Conservation (phyloP, 495 filamentous ascomycete species). For the Xylaria venustula region DNA sequence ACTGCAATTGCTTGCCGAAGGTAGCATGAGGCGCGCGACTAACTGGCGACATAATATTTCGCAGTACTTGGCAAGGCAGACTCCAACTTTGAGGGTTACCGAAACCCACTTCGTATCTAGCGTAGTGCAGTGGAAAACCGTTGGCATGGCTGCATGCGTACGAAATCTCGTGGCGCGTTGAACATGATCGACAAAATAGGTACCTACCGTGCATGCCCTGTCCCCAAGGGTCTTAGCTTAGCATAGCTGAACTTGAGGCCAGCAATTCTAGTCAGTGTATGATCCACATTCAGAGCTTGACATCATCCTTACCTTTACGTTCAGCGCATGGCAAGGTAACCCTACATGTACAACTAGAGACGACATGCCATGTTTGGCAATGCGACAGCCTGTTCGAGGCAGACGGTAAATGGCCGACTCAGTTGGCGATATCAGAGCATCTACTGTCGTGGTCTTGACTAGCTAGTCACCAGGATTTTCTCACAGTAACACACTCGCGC, state of each 20-base stretch:
- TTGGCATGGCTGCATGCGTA: background rate
- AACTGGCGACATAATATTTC: conserved; percentile 9
- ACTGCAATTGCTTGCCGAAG: conserved; percentile 1
- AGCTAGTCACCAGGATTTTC: too few species aligned
- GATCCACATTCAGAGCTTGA: background rate
- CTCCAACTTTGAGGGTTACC: conserved; percentile 4
- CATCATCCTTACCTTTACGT: background rate
- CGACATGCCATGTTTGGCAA: background rate
- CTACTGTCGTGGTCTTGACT: too few species aligned
- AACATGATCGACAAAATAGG: background rate
- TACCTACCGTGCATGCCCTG: background rate
- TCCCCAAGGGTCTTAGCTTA: background rate
- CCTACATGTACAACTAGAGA: background rate
- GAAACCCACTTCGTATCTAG: conserved; percentile 6
- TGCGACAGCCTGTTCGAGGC: too few species aligned
- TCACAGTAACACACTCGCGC: too few species aligned
- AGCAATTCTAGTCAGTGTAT: background rate
- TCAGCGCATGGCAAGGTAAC: background rate
- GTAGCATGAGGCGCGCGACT: background rate
- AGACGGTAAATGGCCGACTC: too few species aligned
- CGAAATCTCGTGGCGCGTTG: background rate
- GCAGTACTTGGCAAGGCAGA: conserved; percentile 15
- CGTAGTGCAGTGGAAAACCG: background rate
- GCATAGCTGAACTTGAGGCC: background rate
- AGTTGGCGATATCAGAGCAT: too few species aligned